Conservation (phyloP, 495 filamentous ascomycete genomes). For the Penicillium lagena region DNA sequence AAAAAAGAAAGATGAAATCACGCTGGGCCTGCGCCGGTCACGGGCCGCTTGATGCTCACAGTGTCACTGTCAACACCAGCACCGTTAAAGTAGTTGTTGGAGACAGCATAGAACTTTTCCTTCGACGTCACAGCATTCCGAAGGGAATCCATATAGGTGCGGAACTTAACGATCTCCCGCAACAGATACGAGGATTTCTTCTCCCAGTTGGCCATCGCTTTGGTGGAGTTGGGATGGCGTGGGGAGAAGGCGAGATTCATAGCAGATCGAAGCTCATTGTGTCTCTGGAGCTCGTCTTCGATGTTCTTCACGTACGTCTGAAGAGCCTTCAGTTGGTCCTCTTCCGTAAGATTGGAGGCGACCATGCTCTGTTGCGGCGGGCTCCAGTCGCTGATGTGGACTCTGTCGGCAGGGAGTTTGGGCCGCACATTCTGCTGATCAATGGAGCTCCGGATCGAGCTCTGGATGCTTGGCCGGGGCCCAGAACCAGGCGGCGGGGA, state of each 20-base stretch:
- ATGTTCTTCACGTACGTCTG: slow-evolving; percentile 75
- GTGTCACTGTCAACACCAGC: neutral
- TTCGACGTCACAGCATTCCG: slow-evolving; percentile 51
- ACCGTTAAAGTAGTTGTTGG: slow-evolving; percentile 16
- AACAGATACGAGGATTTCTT: slow-evolving; percentile 85
- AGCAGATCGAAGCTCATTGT: slow-evolving; percentile 77
- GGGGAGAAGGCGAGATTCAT: slow-evolving; percentile 90
- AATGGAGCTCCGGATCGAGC: slow-evolving; percentile 64
- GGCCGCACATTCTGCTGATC: slow-evolving; percentile 58
- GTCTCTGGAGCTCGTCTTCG: slow-evolving; percentile 75
- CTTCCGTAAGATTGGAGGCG: slow-evolving; percentile 67
- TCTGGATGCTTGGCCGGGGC: slow-evolving; percentile 59
- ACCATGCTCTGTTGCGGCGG: slow-evolving; percentile 89
- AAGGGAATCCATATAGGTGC: slow-evolving; percentile 86
- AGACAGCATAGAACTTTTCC: slow-evolving; percentile 41
- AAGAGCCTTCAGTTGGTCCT: slow-evolving; percentile 73
- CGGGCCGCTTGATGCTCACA: neutral
- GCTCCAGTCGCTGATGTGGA: slow-evolving; percentile 85
- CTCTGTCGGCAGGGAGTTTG: slow-evolving; percentile 77
- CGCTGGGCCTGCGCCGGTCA: neutral
- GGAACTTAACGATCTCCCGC: slow-evolving; percentile 93
- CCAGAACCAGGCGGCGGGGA: slow-evolving; percentile 36
- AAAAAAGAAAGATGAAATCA: neutral
- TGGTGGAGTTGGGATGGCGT: slow-evolving; percentile 69
- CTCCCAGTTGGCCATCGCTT: slow-evolving; percentile 95